Evolutionary conservation across 148 eudicot species (phyloP).

Genomic region (Silene latifolia): DNA sequence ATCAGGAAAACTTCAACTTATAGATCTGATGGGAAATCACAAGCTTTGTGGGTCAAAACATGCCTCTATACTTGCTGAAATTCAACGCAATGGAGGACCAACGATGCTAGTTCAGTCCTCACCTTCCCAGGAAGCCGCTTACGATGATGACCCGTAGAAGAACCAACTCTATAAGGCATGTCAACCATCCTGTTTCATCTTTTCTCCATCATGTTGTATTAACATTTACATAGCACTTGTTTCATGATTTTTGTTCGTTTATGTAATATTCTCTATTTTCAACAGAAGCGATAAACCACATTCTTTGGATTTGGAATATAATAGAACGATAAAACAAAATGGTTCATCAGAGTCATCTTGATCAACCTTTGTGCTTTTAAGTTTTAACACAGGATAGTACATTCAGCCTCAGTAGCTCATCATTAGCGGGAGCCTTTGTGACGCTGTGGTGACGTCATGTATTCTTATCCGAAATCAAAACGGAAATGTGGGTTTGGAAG

Average conservation of each 20-base stretch:
- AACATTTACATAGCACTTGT: background rate
- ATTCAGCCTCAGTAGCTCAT: no score
- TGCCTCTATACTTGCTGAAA: conserved; percentile 45
- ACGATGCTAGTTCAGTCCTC: conserved; percentile 34
- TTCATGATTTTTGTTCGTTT: background rate
- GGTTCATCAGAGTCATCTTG: background rate
- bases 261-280: background rate
- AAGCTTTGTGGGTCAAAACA: conserved; percentile 30
- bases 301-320: no score
- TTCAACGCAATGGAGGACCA: conserved; percentile 50
- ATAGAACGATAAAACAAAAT: background rate
- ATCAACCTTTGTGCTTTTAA: background rate
- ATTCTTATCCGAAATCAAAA: no score
- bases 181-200: background rate
- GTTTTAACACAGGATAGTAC: no score
- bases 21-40: conserved; percentile 70
- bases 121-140: conserved; percentile 38
- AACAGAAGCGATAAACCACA: no score
- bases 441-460: no score
- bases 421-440: no score
- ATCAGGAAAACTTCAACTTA: conserved; percentile 64
- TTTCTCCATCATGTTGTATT: background rate
- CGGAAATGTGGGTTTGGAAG: no score
- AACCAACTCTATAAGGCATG: background rate
- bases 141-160: conserved; percentile 74